Evolutionary conservation across 805 yeast species (phyloP), one percentile per base, ranked within the genome.

Genomic region (Huiozyma sinensis): DNA sequence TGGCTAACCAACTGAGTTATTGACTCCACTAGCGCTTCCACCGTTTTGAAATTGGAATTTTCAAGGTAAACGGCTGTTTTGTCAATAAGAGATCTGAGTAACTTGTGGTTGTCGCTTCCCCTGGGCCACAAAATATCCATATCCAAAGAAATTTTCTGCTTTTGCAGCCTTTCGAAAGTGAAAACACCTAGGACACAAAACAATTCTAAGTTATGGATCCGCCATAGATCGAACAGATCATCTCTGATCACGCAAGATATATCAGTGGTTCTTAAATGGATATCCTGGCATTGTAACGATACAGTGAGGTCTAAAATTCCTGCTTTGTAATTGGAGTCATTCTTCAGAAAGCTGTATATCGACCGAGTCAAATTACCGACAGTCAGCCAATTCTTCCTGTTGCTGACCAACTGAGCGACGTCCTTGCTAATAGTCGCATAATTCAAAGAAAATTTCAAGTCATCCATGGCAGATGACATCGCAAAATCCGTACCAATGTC

Each of bases 181-280:
- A 88, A 90, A 6, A 92, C 92, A 5, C 98, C 99, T 51, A 92
- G 83, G n/a, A 89, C 69, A 0, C 95, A 81, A 41, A 81, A 69
- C 12, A 86, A 63, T 40, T 71, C 69, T 33, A 89, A 61, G 5
- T 74, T 72, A 5, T 69, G 65, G 35, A 86, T 75, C 7, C 53
- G 43, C 2, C 74, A 55, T 2, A 35, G 27, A 36, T 63, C 64
- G 32, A 28, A 24, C 3, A 13, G 10, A 8, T 35, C 34, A 8
- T 40, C 32, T 39, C 46, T 38, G 4, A 54, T 43, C 5, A 39
- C 31, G 28, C 49, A 42, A 3, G 57, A 44, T 3, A 61, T 48
- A 44, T 67, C 66, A 1, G 58, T 56, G 17, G 61, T 53, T 44
- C 67, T 54, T 29, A 62, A 51, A 46, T 63, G 66, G 3, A 50